Percentiles rank a stretch among this genome's conserved stretches.
phyloP scores from a whole-genome alignment of 768 basidiomycete genomes.

The Pilatotrama ljubarskyi region DNA sequence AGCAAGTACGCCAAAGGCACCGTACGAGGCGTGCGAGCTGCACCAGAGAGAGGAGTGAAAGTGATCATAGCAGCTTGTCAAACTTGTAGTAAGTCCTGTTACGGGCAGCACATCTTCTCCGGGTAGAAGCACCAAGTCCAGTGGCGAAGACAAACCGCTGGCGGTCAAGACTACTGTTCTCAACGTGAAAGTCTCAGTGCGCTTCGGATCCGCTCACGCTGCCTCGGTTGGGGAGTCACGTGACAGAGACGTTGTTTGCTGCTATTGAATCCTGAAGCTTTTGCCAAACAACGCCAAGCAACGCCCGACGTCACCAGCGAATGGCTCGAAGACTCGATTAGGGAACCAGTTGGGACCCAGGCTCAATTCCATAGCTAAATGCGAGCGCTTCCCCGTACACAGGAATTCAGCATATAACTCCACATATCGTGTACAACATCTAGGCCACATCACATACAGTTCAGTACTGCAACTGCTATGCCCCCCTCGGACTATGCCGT shows the following conservation, averaged over 20 bases:
- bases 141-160: no score
- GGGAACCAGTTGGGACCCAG: no score
- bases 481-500: neutral
- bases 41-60: conserved; percentile 87
- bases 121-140: neutral
- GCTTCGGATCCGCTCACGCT: neutral
- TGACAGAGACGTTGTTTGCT: neutral
- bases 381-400: no score
- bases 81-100: neutral
- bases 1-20: conserved; percentile 82
- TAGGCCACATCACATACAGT: neutral
- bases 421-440: neutral
- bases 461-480: conserved; percentile 13
- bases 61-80: conserved; percentile 69
- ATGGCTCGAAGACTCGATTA: no score
- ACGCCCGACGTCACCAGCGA: no score
- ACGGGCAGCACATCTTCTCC: neutral
- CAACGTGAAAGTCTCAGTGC: no score
- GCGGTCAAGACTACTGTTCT: neutral
- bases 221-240: neutral
- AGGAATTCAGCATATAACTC: no score
- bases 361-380: no score
- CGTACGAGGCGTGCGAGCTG: conserved; percentile 64
- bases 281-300: neutral
- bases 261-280: neutral